Evolutionary conservation across 129 eudicot species (phyloP).

Genomic region (Centrapalus pauciflorus): DNA sequence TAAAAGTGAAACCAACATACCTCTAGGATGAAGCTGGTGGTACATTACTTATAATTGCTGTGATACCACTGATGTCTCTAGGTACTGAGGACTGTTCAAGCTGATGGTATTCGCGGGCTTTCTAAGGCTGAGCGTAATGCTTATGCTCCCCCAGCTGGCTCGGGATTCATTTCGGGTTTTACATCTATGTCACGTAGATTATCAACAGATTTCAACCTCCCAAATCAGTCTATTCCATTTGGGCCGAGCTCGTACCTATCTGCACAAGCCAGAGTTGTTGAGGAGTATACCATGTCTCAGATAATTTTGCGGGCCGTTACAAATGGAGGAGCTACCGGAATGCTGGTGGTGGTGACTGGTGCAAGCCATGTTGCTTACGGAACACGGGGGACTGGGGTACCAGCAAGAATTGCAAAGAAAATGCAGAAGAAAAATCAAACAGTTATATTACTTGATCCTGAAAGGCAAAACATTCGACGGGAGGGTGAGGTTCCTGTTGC

Average conservation of each 20-base stretch:
- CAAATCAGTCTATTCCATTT: constrained; percentile 49
- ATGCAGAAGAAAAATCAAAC: constrained; percentile 92
- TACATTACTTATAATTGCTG: neutral
- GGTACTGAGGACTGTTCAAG: constrained; percentile 94
- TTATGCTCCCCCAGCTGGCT: constrained; percentile 97
- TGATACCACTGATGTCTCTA: constrained; percentile 19
- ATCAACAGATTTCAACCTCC: constrained; percentile 40
- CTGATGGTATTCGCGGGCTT: constrained; percentile 87
- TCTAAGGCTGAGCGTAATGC: constrained; percentile 78
- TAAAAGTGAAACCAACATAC: neutral
- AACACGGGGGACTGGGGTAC: constrained; percentile 87
- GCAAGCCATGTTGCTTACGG: constrained; percentile 90
- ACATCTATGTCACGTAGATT: constrained; percentile 70
- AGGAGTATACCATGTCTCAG: constrained; percentile 90
- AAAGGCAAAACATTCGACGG: constrained; percentile 78
- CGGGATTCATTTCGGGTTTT: constrained; percentile 89
- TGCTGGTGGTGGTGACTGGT: constrained; percentile 95
- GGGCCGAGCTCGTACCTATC: constrained; percentile 92
- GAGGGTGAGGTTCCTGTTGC: constrained; percentile 98
- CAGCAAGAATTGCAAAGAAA: constrained; percentile 89
- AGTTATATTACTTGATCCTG: constrained; percentile 85
- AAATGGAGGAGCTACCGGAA: constrained; percentile 61
- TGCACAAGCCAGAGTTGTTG: constrained; percentile 83
- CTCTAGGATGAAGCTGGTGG: neutral
- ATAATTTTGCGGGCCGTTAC: constrained; percentile 59